phyloP scores from a whole-genome alignment of 495 filamentous ascomycete species.

The Penicillium argentinense region DNA sequence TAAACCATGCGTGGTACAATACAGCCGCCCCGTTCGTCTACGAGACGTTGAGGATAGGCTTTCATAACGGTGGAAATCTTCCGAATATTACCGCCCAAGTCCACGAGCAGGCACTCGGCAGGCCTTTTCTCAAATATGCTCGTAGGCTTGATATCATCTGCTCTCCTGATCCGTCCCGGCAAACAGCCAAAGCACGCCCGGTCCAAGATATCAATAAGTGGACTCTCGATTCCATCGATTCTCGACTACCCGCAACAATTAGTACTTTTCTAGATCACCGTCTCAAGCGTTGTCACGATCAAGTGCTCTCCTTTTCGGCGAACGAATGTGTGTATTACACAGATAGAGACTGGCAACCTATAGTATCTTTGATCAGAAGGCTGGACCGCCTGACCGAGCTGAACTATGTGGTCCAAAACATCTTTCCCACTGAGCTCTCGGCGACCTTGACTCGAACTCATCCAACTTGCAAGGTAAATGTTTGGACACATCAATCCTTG shows the following conservation, averaged over 20 bases:
- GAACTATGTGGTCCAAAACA: conserved; percentile 1
- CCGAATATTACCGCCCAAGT: neutral
- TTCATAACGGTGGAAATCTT: neutral
- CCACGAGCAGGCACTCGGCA: neutral
- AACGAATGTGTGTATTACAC: neutral
- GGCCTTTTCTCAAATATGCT: conserved; percentile 1
- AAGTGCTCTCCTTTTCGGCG: neutral
- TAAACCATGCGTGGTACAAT: neutral
- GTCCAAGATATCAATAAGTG: neutral
- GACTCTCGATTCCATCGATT: neutral
- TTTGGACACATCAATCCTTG: conserved; percentile 1
- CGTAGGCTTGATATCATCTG: neutral
- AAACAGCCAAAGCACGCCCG: neutral
- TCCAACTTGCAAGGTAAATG: neutral
- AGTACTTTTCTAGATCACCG: neutral
- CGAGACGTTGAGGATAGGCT: neutral
- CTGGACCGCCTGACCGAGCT: neutral
- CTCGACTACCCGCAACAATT: neutral
- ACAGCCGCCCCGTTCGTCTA: conserved; percentile 1
- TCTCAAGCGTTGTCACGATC: neutral
- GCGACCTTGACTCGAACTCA: neutral
- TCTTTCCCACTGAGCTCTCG: neutral
- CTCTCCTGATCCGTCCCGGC: neutral
- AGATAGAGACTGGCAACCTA: neutral
- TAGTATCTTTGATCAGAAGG: neutral